Conservation (phyloP, 257 asterid genomes). For the Capsicum pubescens region DNA sequence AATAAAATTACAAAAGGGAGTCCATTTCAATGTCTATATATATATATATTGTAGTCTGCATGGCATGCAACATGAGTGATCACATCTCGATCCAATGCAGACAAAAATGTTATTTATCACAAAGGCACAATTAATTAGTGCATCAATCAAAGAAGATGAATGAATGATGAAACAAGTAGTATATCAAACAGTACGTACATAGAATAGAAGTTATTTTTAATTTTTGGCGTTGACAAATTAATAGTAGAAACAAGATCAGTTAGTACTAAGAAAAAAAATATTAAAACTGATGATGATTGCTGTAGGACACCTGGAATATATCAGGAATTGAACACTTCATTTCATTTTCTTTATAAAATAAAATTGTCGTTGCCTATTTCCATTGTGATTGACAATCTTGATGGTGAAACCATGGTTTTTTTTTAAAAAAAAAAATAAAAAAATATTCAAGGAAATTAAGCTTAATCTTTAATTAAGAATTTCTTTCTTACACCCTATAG, state of each 20-base stretch:
- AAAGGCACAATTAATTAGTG: background rate
- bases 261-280: background rate
- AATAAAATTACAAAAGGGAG: background rate
- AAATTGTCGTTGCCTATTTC: conserved; percentile 10
- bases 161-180: background rate
- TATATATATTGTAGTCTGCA: background rate
- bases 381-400: conserved; percentile 14
- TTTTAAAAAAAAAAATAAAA: background rate
- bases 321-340: conserved; percentile 9
- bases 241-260: background rate
- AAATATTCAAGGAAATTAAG: background rate
- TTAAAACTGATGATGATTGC: background rate
- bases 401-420: background rate
- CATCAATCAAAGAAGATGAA: background rate
- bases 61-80: conserved; percentile 11
- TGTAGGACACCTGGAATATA: background rate
- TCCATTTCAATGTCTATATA: background rate
- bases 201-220: background rate
- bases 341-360: background rate
- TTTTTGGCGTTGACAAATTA: conserved; percentile 6
- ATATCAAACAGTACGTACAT: background rate
- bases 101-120: background rate
- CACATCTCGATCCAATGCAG: background rate
- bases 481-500: background rate
- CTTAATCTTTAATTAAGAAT: background rate